Evolutionary conservation across 768 basidiomycete genomes (phyloP).

Genomic region (Lepiota brunneoincarnata): DNA sequence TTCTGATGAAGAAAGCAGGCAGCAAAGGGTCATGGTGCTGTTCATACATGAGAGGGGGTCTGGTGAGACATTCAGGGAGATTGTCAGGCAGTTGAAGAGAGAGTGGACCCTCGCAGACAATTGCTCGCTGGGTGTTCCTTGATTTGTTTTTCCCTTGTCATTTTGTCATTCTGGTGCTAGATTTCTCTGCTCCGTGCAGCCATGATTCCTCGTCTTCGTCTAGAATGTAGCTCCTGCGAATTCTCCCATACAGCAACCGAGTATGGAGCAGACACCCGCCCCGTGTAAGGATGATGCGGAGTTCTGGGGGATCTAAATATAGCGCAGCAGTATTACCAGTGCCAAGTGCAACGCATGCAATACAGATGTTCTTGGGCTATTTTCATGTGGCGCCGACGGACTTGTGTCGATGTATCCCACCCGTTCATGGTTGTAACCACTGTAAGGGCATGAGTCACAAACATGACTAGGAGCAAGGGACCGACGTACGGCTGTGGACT

Average conservation of each 20-base stretch:
- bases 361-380: background rate
- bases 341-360: constrained; percentile 9
- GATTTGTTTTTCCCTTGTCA: background rate
- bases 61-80: constrained; percentile 72
- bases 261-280: background rate
- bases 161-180: background rate
- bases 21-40: constrained; percentile 48
- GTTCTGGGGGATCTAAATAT: constrained; percentile 8
- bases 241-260: background rate
- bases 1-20: constrained; percentile 40
- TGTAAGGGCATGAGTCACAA: too few species aligned
- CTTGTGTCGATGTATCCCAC: background rate
- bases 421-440: background rate
- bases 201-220: too few species aligned
- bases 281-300: background rate
- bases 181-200: background rate
- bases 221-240: too few species aligned
- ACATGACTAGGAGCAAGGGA: too few species aligned
- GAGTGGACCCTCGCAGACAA: constrained; percentile 65
- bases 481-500: too few species aligned
- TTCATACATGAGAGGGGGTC: constrained; percentile 88
- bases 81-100: constrained; percentile 61
- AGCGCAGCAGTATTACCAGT: background rate
- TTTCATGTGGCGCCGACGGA: background rate
- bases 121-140: constrained; percentile 9